These are phyloP conservation scores for Perkinsus olseni DNA, from an alignment of 169 alveolate genomes.

Conservation along the genomic window DNA sequence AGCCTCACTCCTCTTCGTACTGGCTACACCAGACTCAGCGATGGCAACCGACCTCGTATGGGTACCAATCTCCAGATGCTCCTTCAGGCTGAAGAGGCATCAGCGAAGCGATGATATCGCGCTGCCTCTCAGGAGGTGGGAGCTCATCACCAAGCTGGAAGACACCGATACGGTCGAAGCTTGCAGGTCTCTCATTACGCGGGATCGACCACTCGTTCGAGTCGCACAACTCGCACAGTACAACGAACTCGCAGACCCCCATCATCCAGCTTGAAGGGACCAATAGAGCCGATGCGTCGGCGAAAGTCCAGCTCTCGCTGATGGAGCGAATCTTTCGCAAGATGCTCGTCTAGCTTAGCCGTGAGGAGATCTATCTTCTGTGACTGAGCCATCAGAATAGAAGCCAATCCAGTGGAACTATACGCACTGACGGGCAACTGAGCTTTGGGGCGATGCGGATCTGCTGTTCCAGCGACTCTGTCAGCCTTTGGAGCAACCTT, in stretches of 20 bases:
- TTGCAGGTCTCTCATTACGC: not conserved
- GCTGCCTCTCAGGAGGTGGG: not conserved
- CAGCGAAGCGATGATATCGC: not conserved
- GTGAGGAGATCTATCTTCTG: not conserved
- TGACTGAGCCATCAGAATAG: not conserved
- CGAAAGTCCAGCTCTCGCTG: not conserved
- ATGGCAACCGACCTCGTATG: not conserved
- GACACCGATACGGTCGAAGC: not conserved
- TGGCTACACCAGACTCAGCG: not conserved
- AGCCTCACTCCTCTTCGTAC: not conserved
- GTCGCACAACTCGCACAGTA: not conserved
- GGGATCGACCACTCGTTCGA: not conserved
- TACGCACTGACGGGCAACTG: not conserved
- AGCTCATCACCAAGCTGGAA: not conserved
- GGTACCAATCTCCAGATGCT: not conserved
- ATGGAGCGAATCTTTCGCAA: not conserved
- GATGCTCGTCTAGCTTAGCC: not conserved
- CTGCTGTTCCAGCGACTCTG: not conserved
- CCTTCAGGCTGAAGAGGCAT: too few species aligned
- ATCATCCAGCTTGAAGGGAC: not conserved
- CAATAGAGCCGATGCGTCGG: not conserved
- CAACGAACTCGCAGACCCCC: not conserved
- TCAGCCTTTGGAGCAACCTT: too few species aligned
- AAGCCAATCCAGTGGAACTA: not conserved
- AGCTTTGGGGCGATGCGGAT: not conserved